Percentiles rank a stretch among this genome's conserved stretches.
Conservation (phyloP, 306 rosid species). For the Neltuma alba region DNA sequence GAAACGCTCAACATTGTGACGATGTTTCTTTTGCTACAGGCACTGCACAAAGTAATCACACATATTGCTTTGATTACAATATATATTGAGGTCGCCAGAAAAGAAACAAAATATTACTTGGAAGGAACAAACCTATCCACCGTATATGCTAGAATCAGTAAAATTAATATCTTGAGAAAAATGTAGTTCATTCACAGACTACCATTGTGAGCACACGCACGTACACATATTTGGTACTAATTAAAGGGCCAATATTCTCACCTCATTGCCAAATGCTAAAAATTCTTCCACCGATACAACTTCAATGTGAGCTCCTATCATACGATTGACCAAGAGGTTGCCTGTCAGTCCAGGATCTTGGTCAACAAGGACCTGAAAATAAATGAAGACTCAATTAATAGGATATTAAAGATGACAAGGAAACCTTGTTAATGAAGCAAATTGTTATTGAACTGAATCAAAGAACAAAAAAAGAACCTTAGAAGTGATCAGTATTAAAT, state of each 20-base stretch:
- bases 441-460: neutral
- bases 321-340: constrained; percentile 82
- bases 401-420: neutral
- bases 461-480: constrained; percentile 33
- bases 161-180: constrained; percentile 5
- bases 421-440: neutral
- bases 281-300: constrained; percentile 79
- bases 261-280: constrained; percentile 82
- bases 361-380: constrained; percentile 57
- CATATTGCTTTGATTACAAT: neutral
- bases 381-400: neutral
- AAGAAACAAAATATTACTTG: neutral
- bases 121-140: neutral
- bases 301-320: constrained; percentile 80
- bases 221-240: neutral
- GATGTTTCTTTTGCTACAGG: neutral
- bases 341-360: constrained; percentile 84
- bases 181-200: constrained; percentile 1
- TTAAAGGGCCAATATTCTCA: constrained; percentile 38
- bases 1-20: neutral
- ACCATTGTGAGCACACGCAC: neutral
- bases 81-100: neutral
- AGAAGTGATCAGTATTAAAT: constrained; percentile 76
- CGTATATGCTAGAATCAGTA: neutral
- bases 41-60: neutral